A percentile compares a stretch with the other conserved stretches of the same genome.
phyloP scores from a whole-genome alignment of 768 basidiomycete species.

The Gymnopilus dilepis region DNA sequence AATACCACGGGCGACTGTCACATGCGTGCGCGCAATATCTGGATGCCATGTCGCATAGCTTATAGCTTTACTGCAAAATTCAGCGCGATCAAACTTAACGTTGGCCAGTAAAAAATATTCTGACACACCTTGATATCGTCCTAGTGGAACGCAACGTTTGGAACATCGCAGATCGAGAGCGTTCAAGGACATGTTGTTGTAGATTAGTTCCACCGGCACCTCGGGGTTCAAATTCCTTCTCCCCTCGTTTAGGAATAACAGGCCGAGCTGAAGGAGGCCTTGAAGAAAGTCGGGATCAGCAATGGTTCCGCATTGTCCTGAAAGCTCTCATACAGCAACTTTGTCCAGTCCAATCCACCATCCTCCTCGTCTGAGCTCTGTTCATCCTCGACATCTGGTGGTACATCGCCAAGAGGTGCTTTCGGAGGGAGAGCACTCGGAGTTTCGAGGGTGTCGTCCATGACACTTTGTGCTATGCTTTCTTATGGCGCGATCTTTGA shows the following conservation, averaged over 20 bases:
- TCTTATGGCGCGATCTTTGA: too few species aligned
- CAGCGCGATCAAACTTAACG: slow-evolving; percentile 3
- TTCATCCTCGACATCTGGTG: slow-evolving; percentile 46
- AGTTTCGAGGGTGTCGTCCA: slow-evolving; percentile 68
- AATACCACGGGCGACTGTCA: slow-evolving; percentile 79
- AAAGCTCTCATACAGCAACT: slow-evolving; percentile 55
- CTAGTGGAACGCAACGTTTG: slow-evolving; percentile 75
- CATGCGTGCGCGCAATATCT: slow-evolving; percentile 62
- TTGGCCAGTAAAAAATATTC: neutral
- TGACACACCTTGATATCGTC: slow-evolving; percentile 72
- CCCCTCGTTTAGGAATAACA: slow-evolving; percentile 92
- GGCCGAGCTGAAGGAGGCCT: slow-evolving; percentile 57
- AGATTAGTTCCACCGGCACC: slow-evolving; percentile 69
- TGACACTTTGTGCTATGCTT: slow-evolving; percentile 28
- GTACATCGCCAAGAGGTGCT: slow-evolving; percentile 28
- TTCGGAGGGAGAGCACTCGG: slow-evolving; percentile 39
- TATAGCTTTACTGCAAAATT: slow-evolving; percentile 62
- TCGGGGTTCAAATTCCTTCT: slow-evolving; percentile 94
- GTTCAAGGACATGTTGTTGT: slow-evolving; percentile 82
- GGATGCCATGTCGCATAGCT: slow-evolving; percentile 87
- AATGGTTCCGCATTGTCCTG: neutral
- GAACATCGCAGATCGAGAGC: slow-evolving; percentile 86
- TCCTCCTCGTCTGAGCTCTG: slow-evolving; percentile 73
- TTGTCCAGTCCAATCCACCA: slow-evolving; percentile 82
- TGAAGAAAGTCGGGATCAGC: slow-evolving; percentile 11